phyloP scores from a whole-genome alignment of 1,139 yeast genomes.

The Saccharomyces hybrid region DNA sequence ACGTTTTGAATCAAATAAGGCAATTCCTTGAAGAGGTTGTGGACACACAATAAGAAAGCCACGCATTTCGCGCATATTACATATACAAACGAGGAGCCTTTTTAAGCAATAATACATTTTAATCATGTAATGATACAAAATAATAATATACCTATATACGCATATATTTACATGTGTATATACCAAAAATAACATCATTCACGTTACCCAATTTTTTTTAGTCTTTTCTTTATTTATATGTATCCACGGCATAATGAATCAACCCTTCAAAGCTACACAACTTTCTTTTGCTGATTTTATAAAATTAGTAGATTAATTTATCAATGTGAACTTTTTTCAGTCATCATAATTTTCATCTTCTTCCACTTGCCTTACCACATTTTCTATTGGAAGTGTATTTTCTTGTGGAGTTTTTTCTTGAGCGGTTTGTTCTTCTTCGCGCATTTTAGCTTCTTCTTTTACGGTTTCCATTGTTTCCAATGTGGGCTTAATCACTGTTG shows the following conservation, averaged over 20 bases:
- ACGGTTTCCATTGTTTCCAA: conserved; percentile 37
- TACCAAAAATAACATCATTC: not conserved
- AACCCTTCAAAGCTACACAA: not conserved
- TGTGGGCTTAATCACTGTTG: conserved; percentile 37
- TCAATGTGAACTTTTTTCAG: conserved; percentile 33
- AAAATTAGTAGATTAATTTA: conserved; percentile 1
- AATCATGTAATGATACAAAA: conserved; percentile 1
- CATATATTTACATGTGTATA: not conserved
- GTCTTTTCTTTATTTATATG: not conserved
- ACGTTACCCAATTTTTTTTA: not conserved
- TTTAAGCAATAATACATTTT: conserved; percentile 1
- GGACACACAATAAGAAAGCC: conserved; percentile 23
- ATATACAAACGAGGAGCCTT: not conserved
- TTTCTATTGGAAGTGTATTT: conserved; percentile 38
- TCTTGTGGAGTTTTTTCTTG: conserved; percentile 8
- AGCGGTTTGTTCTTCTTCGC: conserved; percentile 31
- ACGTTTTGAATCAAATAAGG: conserved; percentile 50
- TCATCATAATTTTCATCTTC: conserved; percentile 84
- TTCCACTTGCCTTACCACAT: conserved; percentile 67
- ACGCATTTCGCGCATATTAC: not conserved
- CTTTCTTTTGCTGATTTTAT: not conserved
- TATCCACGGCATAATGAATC: not conserved
- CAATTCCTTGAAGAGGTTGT: conserved; percentile 48
- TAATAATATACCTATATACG: conserved; percentile 1
- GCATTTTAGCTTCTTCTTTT: conserved; percentile 38